These are phyloP conservation scores for Polygonum maritimum DNA, from an alignment of 148 eudicot species.

Conservation along the genomic window DNA sequence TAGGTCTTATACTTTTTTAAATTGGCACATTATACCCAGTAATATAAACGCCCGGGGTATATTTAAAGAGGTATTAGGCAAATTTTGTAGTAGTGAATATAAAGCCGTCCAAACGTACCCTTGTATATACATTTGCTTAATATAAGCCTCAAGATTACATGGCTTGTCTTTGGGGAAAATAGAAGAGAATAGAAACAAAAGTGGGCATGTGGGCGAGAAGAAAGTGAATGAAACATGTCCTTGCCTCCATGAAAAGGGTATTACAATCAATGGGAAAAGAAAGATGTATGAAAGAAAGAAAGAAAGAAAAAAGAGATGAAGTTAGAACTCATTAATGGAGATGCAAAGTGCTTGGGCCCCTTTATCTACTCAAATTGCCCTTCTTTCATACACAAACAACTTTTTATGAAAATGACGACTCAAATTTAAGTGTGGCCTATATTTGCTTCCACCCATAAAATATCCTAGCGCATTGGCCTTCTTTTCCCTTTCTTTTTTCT, in stretches of 20 bases:
- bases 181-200: background rate
- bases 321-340: background rate
- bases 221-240: background rate
- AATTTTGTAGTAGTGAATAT: too few species aligned
- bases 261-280: background rate
- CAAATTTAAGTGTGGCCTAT: background rate
- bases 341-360: background rate
- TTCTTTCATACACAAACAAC: background rate
- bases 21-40: too few species aligned
- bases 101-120: background rate
- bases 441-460: background rate
- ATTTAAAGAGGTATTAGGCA: too few species aligned
- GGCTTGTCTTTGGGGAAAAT: background rate
- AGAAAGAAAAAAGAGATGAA: background rate
- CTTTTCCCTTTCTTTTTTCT: background rate
- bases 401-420: background rate
- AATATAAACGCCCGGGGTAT: too few species aligned
- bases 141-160: background rate
- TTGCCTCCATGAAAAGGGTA: background rate
- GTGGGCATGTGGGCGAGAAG: background rate
- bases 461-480: background rate
- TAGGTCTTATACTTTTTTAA: too few species aligned
- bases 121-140: background rate
- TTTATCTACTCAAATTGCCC: background rate
- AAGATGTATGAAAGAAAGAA: background rate